Conservation (phyloP, 805 yeast species). For the Danielozyma ontarioensis region DNA sequence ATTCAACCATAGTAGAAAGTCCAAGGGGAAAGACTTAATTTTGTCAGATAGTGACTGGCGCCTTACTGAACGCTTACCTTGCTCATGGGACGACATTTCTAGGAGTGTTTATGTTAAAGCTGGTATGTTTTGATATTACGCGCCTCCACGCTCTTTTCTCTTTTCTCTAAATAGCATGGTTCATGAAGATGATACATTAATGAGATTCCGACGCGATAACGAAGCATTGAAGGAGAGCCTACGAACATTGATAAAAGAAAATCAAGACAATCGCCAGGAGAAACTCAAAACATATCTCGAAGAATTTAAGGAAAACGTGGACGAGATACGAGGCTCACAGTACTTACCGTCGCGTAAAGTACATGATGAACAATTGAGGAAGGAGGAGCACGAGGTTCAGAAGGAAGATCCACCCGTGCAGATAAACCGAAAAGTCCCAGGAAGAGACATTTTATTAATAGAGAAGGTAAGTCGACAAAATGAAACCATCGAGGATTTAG, state of each 20-base stretch:
- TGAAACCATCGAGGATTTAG: constrained; percentile 3
- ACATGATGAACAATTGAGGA: not conserved
- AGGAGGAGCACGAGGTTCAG: constrained; percentile 4
- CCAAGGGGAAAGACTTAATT: constrained; percentile 28
- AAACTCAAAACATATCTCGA: constrained; percentile 7
- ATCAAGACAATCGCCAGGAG: not conserved
- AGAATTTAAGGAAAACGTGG: constrained; percentile 17
- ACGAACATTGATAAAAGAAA: not conserved
- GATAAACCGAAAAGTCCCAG: no score
- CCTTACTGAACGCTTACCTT: no score
- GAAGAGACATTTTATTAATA: no score
- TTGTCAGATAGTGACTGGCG: not conserved
- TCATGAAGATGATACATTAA: not conserved
- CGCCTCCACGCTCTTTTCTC: no score
- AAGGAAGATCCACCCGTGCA: constrained; percentile 2
- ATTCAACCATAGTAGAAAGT: constrained; percentile 28
- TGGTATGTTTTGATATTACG: no score
- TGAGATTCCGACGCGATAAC: not conserved
- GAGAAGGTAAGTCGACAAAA: constrained; percentile 2
- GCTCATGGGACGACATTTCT: not conserved
- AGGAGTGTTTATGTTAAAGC: no score
- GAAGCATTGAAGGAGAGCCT: not conserved
- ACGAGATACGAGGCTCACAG: constrained; percentile 14
- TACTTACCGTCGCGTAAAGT: constrained; percentile 13
- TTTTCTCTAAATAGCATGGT: no score